Conservation (phyloP, 2,329 filamentous ascomycete species). For the Graphium sp. region DNA sequence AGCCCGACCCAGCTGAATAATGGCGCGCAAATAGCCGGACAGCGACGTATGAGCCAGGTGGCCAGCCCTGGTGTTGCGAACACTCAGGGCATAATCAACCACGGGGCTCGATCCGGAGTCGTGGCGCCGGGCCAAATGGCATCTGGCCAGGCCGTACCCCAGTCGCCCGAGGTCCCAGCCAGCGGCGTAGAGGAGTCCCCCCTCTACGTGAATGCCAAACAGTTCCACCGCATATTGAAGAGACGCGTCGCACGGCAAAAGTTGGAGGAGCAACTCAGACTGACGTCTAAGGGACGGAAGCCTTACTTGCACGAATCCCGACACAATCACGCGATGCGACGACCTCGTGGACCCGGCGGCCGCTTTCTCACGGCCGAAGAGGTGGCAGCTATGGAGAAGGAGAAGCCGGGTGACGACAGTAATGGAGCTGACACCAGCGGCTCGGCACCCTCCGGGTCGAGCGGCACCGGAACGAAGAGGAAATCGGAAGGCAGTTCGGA, state of each 20-base stretch:
- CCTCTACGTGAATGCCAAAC: constrained; percentile 95
- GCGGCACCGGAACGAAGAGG: constrained; percentile 33
- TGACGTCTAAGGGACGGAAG: constrained; percentile 91
- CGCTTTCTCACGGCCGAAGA: constrained; percentile 94
- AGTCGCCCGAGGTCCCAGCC: constrained; percentile 66
- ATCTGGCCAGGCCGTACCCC: constrained; percentile 47
- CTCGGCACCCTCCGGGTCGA: constrained; percentile 9
- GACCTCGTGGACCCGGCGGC: constrained; percentile 83
- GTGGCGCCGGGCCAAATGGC: constrained; percentile 39
- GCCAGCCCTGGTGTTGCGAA: constrained; percentile 59
- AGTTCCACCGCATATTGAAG: constrained; percentile 95
- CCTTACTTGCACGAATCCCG: constrained; percentile 94
- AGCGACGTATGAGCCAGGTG: constrained; percentile 59
- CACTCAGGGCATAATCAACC: constrained; percentile 61
- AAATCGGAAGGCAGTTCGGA: constrained; percentile 35
- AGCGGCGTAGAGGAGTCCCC: constrained; percentile 74
- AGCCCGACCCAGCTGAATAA: constrained; percentile 60
- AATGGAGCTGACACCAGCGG: constrained; percentile 12
- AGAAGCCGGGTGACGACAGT: constrained; percentile 21
- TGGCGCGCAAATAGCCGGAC: constrained; percentile 38
- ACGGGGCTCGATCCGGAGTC: constrained; percentile 34
- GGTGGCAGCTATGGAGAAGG: constrained; percentile 73
- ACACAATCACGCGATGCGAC: constrained; percentile 95
- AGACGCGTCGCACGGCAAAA: constrained; percentile 83
- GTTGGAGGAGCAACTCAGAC: constrained; percentile 76